Base-by-base conservation (phyloP, 1,139 yeast genomes). In the Nakaseomyces delphensis region DNA sequence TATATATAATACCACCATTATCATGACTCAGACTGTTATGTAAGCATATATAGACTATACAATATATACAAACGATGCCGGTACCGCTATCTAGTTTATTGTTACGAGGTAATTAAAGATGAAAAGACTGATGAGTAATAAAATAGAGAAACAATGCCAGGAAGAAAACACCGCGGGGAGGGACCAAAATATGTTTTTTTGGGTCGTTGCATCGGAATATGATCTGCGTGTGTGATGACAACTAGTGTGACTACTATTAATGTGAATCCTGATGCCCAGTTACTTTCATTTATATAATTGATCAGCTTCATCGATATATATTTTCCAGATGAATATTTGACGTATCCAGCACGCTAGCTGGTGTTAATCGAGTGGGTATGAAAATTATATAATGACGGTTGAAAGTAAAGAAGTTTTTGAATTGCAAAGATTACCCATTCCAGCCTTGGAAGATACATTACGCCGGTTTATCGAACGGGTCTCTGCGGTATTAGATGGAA, bases 401-500 rank as follows among this genome's bases (percentile, higher is more conserved):
- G 38, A 21, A 6, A 32, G 7, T 4, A 31, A 39, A 19, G 27
- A 32, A 19, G 27, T 30, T 14, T 21, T 16, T 13, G 25, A 37
- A n/a, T 25, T 52, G 36, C 32, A 46, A 31, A 52, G 59, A 38
- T 40, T 86, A 28, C 96, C 96, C 13, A 83, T 86, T 39, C 96
- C 96, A 1, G 75, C 77, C 32, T 67, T 86, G 45, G 66, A 69
- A 33, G 76, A 76, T 44, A 80, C 95, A 1, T 75, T 91, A 54
- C 56, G 66, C 20, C 69, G 72, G 48, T 86, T 84, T 57, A 67
- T 86, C 43, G 72, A 71, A 29, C 81, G 76, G 3, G 69, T 85
- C 38, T 74, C 76, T 57, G 95, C 95, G 0, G 68, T 86, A 28
- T 94, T 83, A 60, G 81, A 85, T 1, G 81, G 78, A 41, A 67